phyloP scores from a whole-genome alignment of 176 grass and related monocot species.

The Cymbopogon citratus region DNA sequence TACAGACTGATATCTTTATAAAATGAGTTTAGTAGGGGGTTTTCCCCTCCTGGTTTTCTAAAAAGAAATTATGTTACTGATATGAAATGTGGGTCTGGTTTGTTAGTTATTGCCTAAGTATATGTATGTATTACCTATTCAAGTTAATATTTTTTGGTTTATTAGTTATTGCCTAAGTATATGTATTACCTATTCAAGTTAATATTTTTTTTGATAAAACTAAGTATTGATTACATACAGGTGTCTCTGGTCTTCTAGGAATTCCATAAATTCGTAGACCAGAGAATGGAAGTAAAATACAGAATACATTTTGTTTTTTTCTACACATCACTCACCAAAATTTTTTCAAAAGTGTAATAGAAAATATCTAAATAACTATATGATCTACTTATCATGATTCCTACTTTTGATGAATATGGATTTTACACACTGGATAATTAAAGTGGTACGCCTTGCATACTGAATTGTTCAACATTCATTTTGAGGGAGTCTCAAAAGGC shows the following conservation, averaged over 20 bases:
- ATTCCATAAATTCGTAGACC: not conserved
- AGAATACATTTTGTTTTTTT: not conserved
- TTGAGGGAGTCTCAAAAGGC: conserved; percentile 5
- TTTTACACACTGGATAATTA: conserved; percentile 11
- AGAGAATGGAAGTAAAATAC: conserved; percentile 4
- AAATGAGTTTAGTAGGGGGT: not conserved
- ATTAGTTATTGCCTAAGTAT: too few relatives aligned
- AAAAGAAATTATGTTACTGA: not conserved
- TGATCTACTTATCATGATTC: not conserved
- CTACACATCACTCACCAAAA: not conserved
- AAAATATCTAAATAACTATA: too few relatives aligned
- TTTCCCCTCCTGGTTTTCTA: not conserved
- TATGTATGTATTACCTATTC: too few relatives aligned
- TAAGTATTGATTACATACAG: not conserved
- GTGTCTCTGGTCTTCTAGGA: not conserved
- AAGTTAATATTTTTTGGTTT: too few relatives aligned
- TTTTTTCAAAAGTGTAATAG: too few relatives aligned
- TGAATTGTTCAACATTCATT: conserved; percentile 8
- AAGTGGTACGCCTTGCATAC: not conserved
- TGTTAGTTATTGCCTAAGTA: not conserved
- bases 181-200: not conserved
- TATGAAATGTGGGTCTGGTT: not conserved
- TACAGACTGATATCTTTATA: too few relatives aligned
- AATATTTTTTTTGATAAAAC: not conserved
- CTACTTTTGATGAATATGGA: conserved; percentile 16